These are phyloP conservation scores for Coniferiporia weirii DNA, from an alignment of 1,284 basidiomycete species.

Conservation along the genomic window DNA sequence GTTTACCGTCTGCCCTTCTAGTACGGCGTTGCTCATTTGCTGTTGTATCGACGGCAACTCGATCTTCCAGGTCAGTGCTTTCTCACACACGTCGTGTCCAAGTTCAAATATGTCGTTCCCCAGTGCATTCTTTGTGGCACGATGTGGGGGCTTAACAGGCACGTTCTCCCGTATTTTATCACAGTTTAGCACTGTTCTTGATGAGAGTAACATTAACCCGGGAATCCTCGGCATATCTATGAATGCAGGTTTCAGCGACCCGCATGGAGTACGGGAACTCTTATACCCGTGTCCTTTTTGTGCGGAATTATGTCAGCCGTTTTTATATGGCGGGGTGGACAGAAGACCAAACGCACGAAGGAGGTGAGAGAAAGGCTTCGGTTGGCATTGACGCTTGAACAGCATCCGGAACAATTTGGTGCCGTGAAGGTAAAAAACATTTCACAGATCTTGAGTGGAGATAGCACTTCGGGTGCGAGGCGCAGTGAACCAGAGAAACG, in stretches of 20 bases:
- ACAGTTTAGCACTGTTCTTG: not conserved
- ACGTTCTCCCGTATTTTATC: conserved; percentile 12
- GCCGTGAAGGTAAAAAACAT: conserved; percentile 3
- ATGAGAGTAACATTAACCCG: not conserved
- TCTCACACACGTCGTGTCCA: not conserved
- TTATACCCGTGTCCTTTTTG: conserved; percentile 74
- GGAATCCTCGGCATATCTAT: not conserved
- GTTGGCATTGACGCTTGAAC: conserved; percentile 54
- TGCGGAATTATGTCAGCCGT: conserved; percentile 79
- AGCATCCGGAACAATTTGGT: conserved; percentile 10
- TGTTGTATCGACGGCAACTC: conserved; percentile 77
- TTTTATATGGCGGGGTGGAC: conserved; percentile 75
- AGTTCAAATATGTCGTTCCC: not conserved
- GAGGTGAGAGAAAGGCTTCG: conserved; percentile 69
- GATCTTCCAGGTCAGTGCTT: conserved; percentile 57
- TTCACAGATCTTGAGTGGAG: not conserved
- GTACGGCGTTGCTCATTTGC: conserved; percentile 58
- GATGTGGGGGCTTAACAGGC: conserved; percentile 80
- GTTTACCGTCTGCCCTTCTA: conserved; percentile 28
- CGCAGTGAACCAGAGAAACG: not conserved
- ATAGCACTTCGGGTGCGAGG: not conserved
- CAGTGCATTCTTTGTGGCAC: conserved; percentile 67
- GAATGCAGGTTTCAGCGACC: conserved; percentile 50
- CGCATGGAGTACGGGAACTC: conserved; percentile 62
- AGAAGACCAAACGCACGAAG: conserved; percentile 71